Conservation (phyloP, 805 yeast species). For the Candida xyloterini region DNA sequence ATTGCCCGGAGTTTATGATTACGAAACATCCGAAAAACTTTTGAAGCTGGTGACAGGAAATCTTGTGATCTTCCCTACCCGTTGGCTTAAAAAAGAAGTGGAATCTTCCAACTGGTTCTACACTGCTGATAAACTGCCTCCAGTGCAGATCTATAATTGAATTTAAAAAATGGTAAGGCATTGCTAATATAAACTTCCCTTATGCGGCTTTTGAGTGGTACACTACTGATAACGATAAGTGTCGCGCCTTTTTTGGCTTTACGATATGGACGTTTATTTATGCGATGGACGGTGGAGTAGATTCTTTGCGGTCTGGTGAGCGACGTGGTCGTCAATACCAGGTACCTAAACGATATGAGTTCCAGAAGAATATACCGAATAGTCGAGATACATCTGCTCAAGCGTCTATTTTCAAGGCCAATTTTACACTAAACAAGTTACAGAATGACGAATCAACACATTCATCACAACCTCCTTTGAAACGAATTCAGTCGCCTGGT, state of each 20-base stretch:
- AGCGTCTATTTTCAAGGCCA: conserved; percentile 15
- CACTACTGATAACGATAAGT: conserved; percentile 13
- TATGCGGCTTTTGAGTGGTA: background rate
- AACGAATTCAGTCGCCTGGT: conserved; percentile 18
- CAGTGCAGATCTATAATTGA: conserved; percentile 86
- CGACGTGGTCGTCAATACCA: conserved; percentile 30
- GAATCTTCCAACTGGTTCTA: conserved; percentile 95
- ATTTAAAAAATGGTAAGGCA: conserved; percentile 1
- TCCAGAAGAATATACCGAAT: conserved; percentile 23
- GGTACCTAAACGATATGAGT: conserved; percentile 30
- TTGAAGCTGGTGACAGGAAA: conserved; percentile 78
- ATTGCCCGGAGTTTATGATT: conserved; percentile 41
- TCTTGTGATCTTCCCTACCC: conserved; percentile 85
- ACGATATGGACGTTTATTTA: background rate
- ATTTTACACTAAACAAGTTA: conserved; percentile 15
- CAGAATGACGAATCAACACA: conserved; percentile 15
- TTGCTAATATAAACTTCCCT: conserved; percentile 2
- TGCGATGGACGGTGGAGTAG: conserved; percentile 7
- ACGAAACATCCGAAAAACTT: conserved; percentile 72
- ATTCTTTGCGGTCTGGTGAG: conserved; percentile 12
- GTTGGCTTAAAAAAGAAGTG: conserved; percentile 84
- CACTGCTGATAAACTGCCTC: conserved; percentile 90
- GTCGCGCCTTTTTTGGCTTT: background rate
- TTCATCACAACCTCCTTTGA: conserved; percentile 8
- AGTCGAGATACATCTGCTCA: conserved; percentile 18